These are phyloP conservation scores for Sungouiozyma intestinalis DNA, from an alignment of 805 yeast species.

Conservation along the genomic window DNA sequence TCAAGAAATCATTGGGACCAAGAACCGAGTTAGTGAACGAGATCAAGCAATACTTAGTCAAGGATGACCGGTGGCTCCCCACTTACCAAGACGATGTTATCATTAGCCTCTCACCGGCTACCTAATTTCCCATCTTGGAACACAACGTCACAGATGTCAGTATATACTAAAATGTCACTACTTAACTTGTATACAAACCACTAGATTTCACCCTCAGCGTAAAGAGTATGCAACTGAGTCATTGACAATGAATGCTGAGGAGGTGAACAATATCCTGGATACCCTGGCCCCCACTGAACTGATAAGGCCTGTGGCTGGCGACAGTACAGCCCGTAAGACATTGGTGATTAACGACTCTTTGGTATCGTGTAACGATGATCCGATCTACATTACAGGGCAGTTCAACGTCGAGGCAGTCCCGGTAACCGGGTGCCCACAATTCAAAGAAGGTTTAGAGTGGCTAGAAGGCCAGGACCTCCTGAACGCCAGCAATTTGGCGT, in stretches of 20 bases:
- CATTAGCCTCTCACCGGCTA: too few species aligned
- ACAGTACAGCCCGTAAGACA: too few species aligned
- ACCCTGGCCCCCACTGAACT: conserved; percentile 4
- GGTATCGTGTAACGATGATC: conserved; percentile 7
- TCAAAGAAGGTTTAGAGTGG: conserved; percentile 14
- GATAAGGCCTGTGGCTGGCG: background rate
- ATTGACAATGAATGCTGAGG: background rate
- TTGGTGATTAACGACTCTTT: conserved; percentile 13
- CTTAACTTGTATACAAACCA: too few species aligned
- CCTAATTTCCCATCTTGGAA: too few species aligned
- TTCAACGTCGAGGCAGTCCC: conserved; percentile 6
- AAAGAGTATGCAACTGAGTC: too few species aligned
- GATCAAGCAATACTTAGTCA: conserved; percentile 20
- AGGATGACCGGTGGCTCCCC: conserved; percentile 37
- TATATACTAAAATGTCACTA: too few species aligned
- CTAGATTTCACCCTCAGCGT: too few species aligned
- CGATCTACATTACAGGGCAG: conserved; percentile 12
- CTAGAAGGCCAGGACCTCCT: conserved; percentile 37
- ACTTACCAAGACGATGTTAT: conserved; percentile 37
- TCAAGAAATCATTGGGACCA: conserved; percentile 16
- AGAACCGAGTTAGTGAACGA: conserved; percentile 26
- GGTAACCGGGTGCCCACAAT: conserved; percentile 4
- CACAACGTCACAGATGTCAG: too few species aligned
- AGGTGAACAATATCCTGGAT: conserved; percentile 1
- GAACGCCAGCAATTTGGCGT: conserved; percentile 72